Evolutionary conservation across 2,329 filamentous ascomycete genomes (phyloP), one percentile per base, ranked within the genome.

Genomic region (Cadophora malorum): DNA sequence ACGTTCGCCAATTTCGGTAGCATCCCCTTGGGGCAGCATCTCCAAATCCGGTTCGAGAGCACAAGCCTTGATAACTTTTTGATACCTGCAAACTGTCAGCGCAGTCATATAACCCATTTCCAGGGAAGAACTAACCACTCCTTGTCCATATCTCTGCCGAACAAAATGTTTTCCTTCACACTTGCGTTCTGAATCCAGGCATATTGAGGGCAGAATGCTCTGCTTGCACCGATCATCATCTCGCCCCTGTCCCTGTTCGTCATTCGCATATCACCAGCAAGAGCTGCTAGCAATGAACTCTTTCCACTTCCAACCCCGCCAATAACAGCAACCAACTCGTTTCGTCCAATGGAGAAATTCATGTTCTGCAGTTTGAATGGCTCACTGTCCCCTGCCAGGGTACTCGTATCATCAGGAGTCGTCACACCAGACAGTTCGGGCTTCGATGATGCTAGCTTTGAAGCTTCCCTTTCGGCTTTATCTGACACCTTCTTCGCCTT

Each of bases 121-220:
- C 10, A 28, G 35, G 49, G 14, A 49, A 31, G 97, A 47, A 65
- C 72, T 31, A 68, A 72, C 94, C 95, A 97, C 3, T 82, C 81
- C 67, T 85, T 85, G 63, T 97, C 85, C 80, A 91, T 87, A 0
- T 88, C 86, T 73, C 93, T 95, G 12, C 95, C 95, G 75, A 98
- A 98, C 0, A 93, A 80, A 68, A 99, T 97, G 75, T 99, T 99
- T 41, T 97, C 88, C 70, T 88, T 89, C 3, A 98, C 86, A 0
- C 91, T 92, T 0, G 93, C 86, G 76, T 98, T 98, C 77, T 98
- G 95, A 60, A 99, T 97, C 96, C 96, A 99, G 0, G 96, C 93
- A 76, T 97, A 97, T 77, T 99, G 95, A 0, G 95, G 95, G 72
- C 96, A 98, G 75, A 97, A 97, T 0, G 95, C 93, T 70, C 94